phyloP scores from a whole-genome alignment of 2,329 filamentous ascomycete species.

The Pseudogymnoascus sp. region DNA sequence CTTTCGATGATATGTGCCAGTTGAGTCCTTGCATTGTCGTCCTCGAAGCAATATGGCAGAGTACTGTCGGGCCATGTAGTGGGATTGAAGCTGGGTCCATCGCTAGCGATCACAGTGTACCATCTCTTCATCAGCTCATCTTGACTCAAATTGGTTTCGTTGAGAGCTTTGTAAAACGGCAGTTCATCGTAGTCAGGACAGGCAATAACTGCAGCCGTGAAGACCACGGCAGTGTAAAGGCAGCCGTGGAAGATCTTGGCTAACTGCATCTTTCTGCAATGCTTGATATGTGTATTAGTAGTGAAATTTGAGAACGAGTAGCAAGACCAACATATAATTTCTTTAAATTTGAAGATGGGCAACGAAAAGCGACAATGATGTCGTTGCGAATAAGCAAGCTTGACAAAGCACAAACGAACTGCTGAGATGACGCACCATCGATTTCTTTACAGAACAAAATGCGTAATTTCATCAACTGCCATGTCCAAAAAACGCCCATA shows the following conservation, averaged over 20 bases:
- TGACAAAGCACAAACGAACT: no score
- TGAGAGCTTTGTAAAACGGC: background rate
- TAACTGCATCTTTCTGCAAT: background rate
- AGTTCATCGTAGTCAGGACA: constrained; percentile 3
- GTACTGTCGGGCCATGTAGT: constrained; percentile 6
- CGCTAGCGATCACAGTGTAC: background rate
- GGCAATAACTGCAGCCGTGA: background rate
- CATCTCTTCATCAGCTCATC: background rate
- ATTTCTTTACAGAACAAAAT: background rate
- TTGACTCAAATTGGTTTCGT: background rate
- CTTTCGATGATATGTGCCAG: background rate
- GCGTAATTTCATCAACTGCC: background rate
- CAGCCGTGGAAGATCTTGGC: background rate
- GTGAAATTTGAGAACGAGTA: background rate
- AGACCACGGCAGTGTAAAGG: background rate
- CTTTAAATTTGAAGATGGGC: background rate
- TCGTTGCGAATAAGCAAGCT: background rate
- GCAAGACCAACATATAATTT: background rate
- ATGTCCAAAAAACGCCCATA: background rate
- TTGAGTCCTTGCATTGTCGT: background rate
- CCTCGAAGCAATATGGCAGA: constrained; percentile 3
- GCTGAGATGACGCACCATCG: background rate
- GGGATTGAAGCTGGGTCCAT: background rate
- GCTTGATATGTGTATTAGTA: background rate
- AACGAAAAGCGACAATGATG: background rate